Conservation (phyloP, 768 basidiomycete genomes). For the Exidia glandulosa region DNA sequence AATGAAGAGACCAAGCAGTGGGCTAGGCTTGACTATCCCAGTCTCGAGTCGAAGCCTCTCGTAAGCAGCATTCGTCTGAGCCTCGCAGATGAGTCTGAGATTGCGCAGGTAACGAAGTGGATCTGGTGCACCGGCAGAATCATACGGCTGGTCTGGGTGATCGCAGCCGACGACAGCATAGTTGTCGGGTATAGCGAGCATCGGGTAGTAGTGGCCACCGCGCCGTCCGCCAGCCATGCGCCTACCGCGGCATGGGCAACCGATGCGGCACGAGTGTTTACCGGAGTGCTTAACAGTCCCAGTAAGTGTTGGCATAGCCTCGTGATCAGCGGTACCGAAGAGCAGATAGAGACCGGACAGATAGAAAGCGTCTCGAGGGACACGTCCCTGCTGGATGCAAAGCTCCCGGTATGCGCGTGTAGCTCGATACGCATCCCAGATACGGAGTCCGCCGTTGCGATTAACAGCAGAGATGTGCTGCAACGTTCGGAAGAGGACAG, state of each 20-base stretch:
- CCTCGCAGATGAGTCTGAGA: not conserved
- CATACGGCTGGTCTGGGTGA: conserved; percentile 11
- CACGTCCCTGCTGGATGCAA: not conserved
- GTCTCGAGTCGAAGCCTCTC: conserved; percentile 14
- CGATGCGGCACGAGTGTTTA: conserved; percentile 21
- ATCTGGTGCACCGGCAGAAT: not conserved
- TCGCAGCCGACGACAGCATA: conserved; percentile 15
- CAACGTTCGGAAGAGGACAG: conserved; percentile 23
- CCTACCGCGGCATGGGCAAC: conserved; percentile 19
- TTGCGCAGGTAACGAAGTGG: not conserved
- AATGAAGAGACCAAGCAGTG: conserved; percentile 24
- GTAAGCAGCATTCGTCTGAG: not conserved
- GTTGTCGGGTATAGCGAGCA: conserved; percentile 16
- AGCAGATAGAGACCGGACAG: no score
- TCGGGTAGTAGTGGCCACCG: conserved; percentile 24
- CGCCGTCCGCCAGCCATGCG: conserved; percentile 13
- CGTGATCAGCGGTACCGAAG: conserved; percentile 23
- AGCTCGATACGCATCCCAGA: conserved; percentile 21
- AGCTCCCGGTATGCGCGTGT: not conserved
- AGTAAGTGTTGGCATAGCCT: conserved; percentile 20
- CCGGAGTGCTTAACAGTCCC: conserved; percentile 24
- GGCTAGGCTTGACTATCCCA: conserved; percentile 25
- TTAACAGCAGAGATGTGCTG: conserved; percentile 21
- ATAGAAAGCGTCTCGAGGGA: no score
- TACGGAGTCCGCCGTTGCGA: conserved; percentile 18